Evolutionary conservation across 148 eudicot genomes (phyloP), one percentile per base, ranked within the genome.

Genomic region (Arctostaphylos glauca): DNA sequence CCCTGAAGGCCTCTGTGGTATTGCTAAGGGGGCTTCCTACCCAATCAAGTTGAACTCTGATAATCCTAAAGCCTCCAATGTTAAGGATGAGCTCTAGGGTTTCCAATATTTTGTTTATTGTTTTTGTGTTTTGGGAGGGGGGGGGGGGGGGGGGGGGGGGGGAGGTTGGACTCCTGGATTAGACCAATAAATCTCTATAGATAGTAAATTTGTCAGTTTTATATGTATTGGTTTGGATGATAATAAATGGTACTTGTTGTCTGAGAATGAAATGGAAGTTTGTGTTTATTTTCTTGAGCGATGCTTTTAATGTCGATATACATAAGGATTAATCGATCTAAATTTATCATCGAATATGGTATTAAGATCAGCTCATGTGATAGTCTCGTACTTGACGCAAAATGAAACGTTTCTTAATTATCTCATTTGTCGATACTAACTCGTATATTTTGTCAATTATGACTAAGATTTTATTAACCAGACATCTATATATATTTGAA

Each of bases 1-100:
- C 9, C 78, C 82, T n/a, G 96, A 88, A 60, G 96, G 97, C 9
- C 78, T 82, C 0, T 94, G 97, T 84, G 97, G 97, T 48, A 91
- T 94, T 84, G 95, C 95, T 4, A 85, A 82, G 90, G 94, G 88
- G 78, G 91, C 97, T 18, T 88, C 94, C 0, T 91, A 94, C 82
- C 97, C 95, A 0, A 53, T 87, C 87, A 94, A 94, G 85, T 44
- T 66, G 55, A 77, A 89, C 12, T 50, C 94, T 0, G 77, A 87
- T 43, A 92, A 93, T 66, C 90, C 92, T 2, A 72, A 54, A 54
- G 74, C 21, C 48, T 50, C 70, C 46, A 78, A 86, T 2, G 8
- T 54, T 0, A 88, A 89, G 80, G 94, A 91, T 83, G 97, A 91
- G 77, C 95, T 90, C 85, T 92, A 67, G 84, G 59, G 47, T n/a